Percentiles rank a stretch among this genome's conserved stretches.
Evolutionary conservation across 2,329 filamentous ascomycete genomes (phyloP).

Genomic region (Beauveria sp.): DNA sequence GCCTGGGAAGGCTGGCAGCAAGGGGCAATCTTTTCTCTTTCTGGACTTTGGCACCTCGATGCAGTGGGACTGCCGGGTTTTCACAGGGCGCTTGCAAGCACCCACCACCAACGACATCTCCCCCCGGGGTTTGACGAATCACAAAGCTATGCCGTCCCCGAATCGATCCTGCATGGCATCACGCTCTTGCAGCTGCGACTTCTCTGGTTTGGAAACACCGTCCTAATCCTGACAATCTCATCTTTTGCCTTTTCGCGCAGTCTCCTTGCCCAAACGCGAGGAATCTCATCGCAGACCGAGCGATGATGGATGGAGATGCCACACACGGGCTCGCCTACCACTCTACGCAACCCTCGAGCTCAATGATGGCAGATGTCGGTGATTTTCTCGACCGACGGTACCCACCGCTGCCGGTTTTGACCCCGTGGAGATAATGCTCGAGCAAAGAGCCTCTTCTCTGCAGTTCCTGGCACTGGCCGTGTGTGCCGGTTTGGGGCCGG

Average conservation of each 20-base stretch:
- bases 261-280: background rate
- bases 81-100: too few relatives aligned
- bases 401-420: conserved; percentile 4
- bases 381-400: background rate
- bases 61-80: too few relatives aligned
- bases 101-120: too few relatives aligned
- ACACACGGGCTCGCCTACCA: too few relatives aligned
- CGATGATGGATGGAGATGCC: too few relatives aligned
- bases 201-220: conserved; percentile 5
- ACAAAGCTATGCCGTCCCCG: background rate
- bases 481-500: background rate
- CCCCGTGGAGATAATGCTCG: background rate
- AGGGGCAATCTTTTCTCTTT: background rate
- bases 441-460: background rate
- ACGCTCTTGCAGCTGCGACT: conserved; percentile 6
- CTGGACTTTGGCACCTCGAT: background rate
- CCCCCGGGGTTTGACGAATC: background rate
- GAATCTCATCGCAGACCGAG: background rate
- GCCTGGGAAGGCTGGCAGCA: background rate
- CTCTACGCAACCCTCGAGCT: background rate
- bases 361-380: background rate
- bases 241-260: background rate
- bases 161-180: background rate
- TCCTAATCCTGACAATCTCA: conserved; percentile 1
- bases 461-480: background rate